Percentiles rank a stretch among this genome's conserved stretches.
These are phyloP conservation scores for Phytophthora boehmeriae DNA, from an alignment of 352 stramenopile genomes.

Conservation along the genomic window DNA sequence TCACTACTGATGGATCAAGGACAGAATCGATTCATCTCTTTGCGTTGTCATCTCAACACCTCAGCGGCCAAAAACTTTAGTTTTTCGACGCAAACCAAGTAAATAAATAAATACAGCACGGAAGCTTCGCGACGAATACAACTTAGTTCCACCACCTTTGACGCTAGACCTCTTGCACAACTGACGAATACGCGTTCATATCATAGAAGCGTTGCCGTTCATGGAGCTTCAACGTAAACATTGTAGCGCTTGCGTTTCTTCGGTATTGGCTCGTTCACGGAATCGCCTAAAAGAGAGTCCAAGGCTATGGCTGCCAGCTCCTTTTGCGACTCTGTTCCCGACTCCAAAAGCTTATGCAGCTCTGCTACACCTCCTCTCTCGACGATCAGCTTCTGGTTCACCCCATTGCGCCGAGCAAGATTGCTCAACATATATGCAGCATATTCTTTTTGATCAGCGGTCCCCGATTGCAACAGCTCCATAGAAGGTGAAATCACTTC, in stretches of 20 bases:
- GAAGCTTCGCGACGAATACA: too few relatives aligned
- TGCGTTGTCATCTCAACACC: too few relatives aligned
- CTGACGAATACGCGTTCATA: too few relatives aligned
- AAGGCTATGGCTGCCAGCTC: neutral
- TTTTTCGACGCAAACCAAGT: too few relatives aligned
- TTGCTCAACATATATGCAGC: neutral
- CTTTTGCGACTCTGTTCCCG: neutral
- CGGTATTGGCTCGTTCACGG: neutral
- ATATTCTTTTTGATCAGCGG: neutral
- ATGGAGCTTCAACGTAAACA: too few relatives aligned
- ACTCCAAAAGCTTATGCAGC: neutral
- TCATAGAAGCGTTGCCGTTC: too few relatives aligned
- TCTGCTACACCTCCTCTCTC: neutral
- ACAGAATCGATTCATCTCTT: too few relatives aligned
- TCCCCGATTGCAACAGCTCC: slow-evolving; percentile 7
- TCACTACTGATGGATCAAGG: too few relatives aligned
- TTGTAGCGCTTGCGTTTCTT: neutral
- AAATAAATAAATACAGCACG: too few relatives aligned
- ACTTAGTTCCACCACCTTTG: too few relatives aligned
- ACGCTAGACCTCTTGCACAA: too few relatives aligned
- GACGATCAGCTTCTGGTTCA: neutral
- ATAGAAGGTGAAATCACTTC: slow-evolving; percentile 4
- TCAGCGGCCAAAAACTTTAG: too few relatives aligned
- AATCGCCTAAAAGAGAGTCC: neutral
- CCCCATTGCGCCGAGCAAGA: neutral